These are phyloP conservation scores for Umbelopsis sp. DNA, from an alignment of 192 early-diverging fungal species.

Conservation along the genomic window DNA sequence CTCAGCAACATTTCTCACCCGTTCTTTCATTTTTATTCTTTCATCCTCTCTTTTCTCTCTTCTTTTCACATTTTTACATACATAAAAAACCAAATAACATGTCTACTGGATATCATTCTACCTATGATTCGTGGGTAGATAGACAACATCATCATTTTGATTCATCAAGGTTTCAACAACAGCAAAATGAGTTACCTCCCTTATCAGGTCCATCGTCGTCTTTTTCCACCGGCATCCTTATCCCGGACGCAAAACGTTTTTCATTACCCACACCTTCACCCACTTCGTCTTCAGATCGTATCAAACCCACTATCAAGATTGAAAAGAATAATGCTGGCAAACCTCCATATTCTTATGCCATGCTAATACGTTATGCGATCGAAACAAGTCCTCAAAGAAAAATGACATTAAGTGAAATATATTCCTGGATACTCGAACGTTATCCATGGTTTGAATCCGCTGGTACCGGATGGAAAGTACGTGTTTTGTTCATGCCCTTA, in stretches of 20 bases:
- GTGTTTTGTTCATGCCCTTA: background rate
- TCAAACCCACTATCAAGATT: slow-evolving; percentile 11
- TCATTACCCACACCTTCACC: slow-evolving; percentile 17
- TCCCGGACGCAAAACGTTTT: slow-evolving; percentile 18
- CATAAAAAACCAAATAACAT: background rate
- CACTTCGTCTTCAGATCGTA: slow-evolving; percentile 15
- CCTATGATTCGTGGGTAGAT: slow-evolving; percentile 19
- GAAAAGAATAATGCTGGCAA: slow-evolving; percentile 52
- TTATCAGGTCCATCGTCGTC: slow-evolving; percentile 9
- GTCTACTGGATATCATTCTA: slow-evolving; percentile 19
- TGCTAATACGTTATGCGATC: slow-evolving; percentile 80
- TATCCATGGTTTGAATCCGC: slow-evolving; percentile 79
- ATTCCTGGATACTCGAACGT: slow-evolving; percentile 71
- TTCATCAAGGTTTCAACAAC: slow-evolving; percentile 20
- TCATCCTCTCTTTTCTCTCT: background rate
- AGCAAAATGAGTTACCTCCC: slow-evolving; percentile 22
- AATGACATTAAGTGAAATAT: slow-evolving; percentile 82
- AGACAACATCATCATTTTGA: slow-evolving; percentile 21
- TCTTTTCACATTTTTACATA: background rate
- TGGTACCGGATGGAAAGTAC: slow-evolving; percentile 60
- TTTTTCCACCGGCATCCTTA: slow-evolving; percentile 17
- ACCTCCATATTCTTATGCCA: slow-evolving; percentile 81
- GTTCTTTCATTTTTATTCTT: slow-evolving; percentile 4
- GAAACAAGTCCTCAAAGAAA: slow-evolving; percentile 57
- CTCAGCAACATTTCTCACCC: slow-evolving; percentile 22